A percentile compares a stretch with the other conserved stretches of the same genome.
phyloP scores from a whole-genome alignment of 768 basidiomycete genomes.

The Rhizopogon vulgaris region DNA sequence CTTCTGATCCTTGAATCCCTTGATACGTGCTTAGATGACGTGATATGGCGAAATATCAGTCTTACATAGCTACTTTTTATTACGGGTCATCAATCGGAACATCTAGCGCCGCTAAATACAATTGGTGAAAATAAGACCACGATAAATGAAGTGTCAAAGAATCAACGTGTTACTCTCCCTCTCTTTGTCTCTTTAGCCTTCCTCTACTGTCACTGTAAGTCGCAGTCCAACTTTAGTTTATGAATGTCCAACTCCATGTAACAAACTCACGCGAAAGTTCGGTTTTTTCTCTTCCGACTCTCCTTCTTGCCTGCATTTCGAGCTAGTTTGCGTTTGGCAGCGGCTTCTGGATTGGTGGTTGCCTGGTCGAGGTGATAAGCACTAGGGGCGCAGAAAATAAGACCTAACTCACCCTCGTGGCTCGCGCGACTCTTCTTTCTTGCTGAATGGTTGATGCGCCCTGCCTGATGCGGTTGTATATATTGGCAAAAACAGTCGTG shows the following conservation, averaged over 20 bases:
- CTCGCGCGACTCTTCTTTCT: slow-evolving; percentile 61
- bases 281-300: slow-evolving; percentile 73
- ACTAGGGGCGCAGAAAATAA: not conserved
- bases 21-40: too few species aligned
- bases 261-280: slow-evolving; percentile 47
- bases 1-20: not conserved
- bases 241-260: not conserved
- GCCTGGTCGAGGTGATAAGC: slow-evolving; percentile 33
- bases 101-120: too few species aligned
- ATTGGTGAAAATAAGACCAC: too few species aligned
- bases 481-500: slow-evolving; percentile 70
- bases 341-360: slow-evolving; percentile 66
- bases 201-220: slow-evolving; percentile 41
- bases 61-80: too few species aligned
- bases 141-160: too few species aligned
- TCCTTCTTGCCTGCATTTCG: slow-evolving; percentile 77
- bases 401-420: slow-evolving; percentile 35
- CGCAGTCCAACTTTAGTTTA: not conserved
- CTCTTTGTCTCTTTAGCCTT: slow-evolving; percentile 39
- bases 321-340: slow-evolving; percentile 69
- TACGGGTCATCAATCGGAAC: too few species aligned
- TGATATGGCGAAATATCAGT: too few species aligned
- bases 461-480: slow-evolving; percentile 80
- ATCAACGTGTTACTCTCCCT: slow-evolving; percentile 16
- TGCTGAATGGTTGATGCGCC: slow-evolving; percentile 57